Base-by-base conservation (phyloP, 495 filamentous ascomycete genomes). In the Emericellopsis terricola region DNA sequence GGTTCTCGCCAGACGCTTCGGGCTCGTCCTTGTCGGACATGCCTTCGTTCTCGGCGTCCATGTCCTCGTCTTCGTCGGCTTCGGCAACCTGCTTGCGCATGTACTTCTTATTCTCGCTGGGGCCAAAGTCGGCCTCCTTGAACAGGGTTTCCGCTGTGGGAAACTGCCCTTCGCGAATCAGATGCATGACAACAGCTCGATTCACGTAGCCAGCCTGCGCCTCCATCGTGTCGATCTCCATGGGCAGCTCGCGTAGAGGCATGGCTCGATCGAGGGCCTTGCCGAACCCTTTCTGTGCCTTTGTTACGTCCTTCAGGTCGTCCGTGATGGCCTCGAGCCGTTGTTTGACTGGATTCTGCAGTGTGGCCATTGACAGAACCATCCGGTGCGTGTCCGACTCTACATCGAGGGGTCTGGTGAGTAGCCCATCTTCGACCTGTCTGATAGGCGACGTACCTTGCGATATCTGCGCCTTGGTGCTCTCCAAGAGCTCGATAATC, bases 141-240 rank as follows among this genome's bases (percentile, higher is more conserved):
- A 86, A 65, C 38, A 94, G 94, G 3, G 77, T 82, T 3, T 73
- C 64, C 2, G 86, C 86, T 1, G 94, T 87, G 11, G 55, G 60
- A 51, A 97, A 96, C 49, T 93, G 79, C 23, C 89, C 89, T 60
- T 96, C 91, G 15, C 89, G 76, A 13, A 96, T 68, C 10, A 97
- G 63, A 51, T 97, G 89, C 85, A 97, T 94, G 2, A 80, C 81
- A 36, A 96, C 89, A 15, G 89, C 89, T 15, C 85, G 67, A 50
- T 96, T 87, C 44, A 94, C 80, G 8, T 93, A 66, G 23, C 66
- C 55, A 4, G 76, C 61, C 39, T 91, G 74, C 16, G 75, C 67
- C 4, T 71, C 73, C 43, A 94, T 69, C n/a, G 71, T 77, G 51
- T 93, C 84, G 48, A 81, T 75, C 28, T 85, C 81, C 30, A 73